phyloP scores from a whole-genome alignment of 306 rosid genomes.

The Prunus campanulata region DNA sequence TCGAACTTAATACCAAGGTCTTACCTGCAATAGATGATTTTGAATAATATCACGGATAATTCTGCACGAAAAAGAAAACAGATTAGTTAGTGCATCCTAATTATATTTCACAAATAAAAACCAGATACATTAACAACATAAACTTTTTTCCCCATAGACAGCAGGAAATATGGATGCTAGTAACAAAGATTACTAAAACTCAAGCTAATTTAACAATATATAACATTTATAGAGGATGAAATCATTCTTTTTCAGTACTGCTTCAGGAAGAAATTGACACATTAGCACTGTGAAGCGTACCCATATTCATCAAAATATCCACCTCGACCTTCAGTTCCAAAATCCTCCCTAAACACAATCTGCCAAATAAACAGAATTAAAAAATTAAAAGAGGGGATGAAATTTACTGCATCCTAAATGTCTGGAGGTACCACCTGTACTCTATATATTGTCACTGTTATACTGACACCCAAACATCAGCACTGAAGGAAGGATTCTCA shows the following conservation, averaged over 20 bases:
- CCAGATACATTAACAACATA: conserved; percentile 3
- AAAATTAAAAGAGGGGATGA: neutral
- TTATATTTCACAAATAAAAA: conserved; percentile 5
- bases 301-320: conserved; percentile 98
- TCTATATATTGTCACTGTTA: conserved; percentile 9
- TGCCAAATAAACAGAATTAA: conserved; percentile 33
- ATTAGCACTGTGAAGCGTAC: conserved; percentile 39
- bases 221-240: neutral
- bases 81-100: conserved; percentile 12
- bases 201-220: neutral
- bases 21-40: conserved; percentile 93
- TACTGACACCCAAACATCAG: neutral
- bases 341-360: conserved; percentile 98
- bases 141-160: neutral
- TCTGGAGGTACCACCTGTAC: conserved; percentile 14
- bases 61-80: conserved; percentile 41
- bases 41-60: conserved; percentile 97
- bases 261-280: conserved; percentile 1
- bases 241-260: conserved; percentile 6
- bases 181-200: neutral
- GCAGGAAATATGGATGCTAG: conserved; percentile 12
- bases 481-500: conserved; percentile 35
- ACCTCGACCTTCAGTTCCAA: conserved; percentile 98
- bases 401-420: neutral
- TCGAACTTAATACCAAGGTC: conserved; percentile 26